Evolutionary conservation across 768 basidiomycete genomes (phyloP).

Genomic region (Tephrocybe sp.): DNA sequence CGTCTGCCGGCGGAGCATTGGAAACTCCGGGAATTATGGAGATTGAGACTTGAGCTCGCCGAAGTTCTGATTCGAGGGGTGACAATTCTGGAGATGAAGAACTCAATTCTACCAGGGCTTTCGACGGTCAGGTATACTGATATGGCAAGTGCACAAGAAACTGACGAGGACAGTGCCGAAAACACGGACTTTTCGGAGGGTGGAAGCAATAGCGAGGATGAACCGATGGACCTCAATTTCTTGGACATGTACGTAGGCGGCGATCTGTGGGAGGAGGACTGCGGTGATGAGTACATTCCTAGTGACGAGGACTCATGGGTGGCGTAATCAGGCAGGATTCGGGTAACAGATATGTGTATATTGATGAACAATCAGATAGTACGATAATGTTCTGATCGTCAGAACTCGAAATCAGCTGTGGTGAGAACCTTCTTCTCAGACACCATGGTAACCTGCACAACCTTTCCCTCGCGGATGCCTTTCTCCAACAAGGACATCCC

Average conservation of each 20-base stretch:
- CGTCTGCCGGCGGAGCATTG: conserved; percentile 2
- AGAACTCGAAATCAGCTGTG: too few relatives aligned
- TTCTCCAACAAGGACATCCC: not conserved
- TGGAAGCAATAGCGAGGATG: not conserved
- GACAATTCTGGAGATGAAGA: conserved; percentile 1
- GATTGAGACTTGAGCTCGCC: not conserved
- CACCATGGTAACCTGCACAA: not conserved
- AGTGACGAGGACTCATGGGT: not conserved
- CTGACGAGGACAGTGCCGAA: not conserved
- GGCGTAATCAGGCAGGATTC: too few relatives aligned
- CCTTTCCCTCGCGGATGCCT: not conserved
- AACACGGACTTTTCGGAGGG: not conserved
- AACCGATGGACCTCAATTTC: not conserved
- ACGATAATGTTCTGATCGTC: too few relatives aligned
- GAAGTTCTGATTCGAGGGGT: conserved; percentile 5
- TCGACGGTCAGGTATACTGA: not conserved
- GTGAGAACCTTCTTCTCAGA: not conserved
- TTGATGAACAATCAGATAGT: too few relatives aligned
- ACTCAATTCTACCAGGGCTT: not conserved
- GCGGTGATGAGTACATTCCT: not conserved
- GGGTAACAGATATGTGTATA: too few relatives aligned
- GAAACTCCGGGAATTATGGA: conserved; percentile 5
- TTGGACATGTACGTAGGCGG: not conserved
- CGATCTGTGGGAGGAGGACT: not conserved
- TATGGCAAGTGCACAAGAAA: too few relatives aligned